A percentile compares a stretch with the other conserved stretches of the same genome.
Evolutionary conservation across 2,329 filamentous ascomycete species (phyloP).

Genomic region (Mycosphaerella sp.): DNA sequence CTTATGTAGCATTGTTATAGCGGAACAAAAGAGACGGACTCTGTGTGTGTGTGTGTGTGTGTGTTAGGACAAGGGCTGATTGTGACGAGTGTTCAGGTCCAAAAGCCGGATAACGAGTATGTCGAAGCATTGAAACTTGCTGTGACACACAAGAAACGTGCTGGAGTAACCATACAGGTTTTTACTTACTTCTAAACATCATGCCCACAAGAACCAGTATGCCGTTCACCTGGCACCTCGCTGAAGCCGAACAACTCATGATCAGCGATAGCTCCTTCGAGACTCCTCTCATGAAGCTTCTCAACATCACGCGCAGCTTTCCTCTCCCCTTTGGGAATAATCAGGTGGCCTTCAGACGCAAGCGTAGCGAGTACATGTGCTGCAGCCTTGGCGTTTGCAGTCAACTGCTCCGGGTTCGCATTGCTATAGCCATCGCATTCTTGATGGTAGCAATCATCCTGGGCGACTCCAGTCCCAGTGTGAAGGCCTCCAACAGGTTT

Average conservation of each 20-base stretch:
- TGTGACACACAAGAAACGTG: no score
- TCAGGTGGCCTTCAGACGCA: conserved; percentile 13
- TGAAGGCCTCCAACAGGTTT: conserved; percentile 18
- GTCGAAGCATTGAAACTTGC: no score
- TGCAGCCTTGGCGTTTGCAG: conserved; percentile 4
- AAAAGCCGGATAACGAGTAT: no score
- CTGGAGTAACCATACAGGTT: no score
- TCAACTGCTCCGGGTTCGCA: conserved; percentile 39
- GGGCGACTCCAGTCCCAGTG: conserved; percentile 34
- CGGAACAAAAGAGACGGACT: no score
- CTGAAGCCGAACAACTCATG: conserved; percentile 6
- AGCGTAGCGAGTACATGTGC: conserved; percentile 14
- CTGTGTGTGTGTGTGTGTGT: no score
- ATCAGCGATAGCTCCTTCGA: conserved; percentile 3
- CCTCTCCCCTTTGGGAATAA: conserved; percentile 5
- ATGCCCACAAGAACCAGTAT: conserved; percentile 4
- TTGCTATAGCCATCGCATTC: conserved; percentile 35
- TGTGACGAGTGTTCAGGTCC: no score
- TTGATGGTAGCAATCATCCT: conserved; percentile 37
- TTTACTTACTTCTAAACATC: background rate
- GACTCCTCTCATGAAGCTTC: background rate
- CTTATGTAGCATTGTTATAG: no score
- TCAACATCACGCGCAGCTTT: conserved; percentile 6
- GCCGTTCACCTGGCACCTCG: conserved; percentile 5
- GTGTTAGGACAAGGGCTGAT: no score